Conservation (phyloP, 345 rosid genomes). For the Hirschfeldia incana region DNA sequence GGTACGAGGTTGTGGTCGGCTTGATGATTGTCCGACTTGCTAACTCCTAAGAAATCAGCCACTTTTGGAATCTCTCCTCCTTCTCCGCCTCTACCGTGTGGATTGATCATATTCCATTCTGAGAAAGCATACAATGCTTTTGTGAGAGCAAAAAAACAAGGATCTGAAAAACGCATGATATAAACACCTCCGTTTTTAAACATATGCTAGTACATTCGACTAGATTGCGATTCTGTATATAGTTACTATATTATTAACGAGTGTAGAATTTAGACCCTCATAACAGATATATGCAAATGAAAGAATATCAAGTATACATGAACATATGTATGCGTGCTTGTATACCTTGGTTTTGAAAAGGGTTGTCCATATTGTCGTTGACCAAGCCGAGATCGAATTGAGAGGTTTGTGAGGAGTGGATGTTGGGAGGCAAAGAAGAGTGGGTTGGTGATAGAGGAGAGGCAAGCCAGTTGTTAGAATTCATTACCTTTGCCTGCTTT, state of each 20-base stretch:
- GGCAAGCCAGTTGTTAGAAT: constrained; percentile 97
- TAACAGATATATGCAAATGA: not conserved
- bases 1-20: constrained; percentile 55
- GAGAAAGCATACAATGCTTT: constrained; percentile 6
- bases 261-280: not conserved
- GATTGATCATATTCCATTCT: constrained; percentile 83
- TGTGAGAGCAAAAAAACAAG: not conserved
- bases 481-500: constrained; percentile 43
- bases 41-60: constrained; percentile 92
- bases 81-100: constrained; percentile 48
- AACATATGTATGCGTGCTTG: not conserved
- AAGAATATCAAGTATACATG: not conserved
- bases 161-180: constrained; percentile 1
- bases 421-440: constrained; percentile 65
- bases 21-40: constrained; percentile 67
- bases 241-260: not conserved
- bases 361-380: constrained; percentile 67
- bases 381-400: constrained; percentile 83
- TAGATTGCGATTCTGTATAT: not conserved
- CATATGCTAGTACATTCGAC: not conserved
- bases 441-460: constrained; percentile 89
- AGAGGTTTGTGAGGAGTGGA: constrained; percentile 67
- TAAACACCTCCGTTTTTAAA: not conserved
- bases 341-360: constrained; percentile 88
- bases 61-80: constrained; percentile 81